Percentiles rank a stretch among this genome's conserved stretches.
Evolutionary conservation across 371 early-diverging fungal genomes (phyloP).

Genomic region (Gilbertella persicaria): DNA sequence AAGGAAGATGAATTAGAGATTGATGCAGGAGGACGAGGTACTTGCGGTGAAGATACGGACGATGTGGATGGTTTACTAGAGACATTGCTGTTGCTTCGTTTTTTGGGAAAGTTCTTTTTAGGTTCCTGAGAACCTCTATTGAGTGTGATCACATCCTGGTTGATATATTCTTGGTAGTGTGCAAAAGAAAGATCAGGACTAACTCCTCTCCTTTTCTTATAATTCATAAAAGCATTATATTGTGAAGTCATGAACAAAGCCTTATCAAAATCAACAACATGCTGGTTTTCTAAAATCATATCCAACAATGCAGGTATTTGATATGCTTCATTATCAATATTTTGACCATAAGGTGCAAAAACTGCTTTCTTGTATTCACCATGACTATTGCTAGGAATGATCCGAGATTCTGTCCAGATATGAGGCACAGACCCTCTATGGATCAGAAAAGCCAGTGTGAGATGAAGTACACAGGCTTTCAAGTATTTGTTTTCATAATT

Average conservation of each 20-base stretch:
- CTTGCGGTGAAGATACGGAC: not conserved
- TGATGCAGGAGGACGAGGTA: not conserved
- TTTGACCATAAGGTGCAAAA: conserved; percentile 1
- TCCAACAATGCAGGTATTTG: conserved; percentile 23
- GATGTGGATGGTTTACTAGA: no score
- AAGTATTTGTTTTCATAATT: conserved; percentile 44
- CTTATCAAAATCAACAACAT: conserved; percentile 18
- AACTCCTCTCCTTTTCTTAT: not conserved
- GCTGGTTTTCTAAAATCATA: conserved; percentile 16
- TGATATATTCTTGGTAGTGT: conserved; percentile 2
- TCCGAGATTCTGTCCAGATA: conserved; percentile 33
- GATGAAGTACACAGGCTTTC: conserved; percentile 34
- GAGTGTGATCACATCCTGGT: conserved; percentile 1
- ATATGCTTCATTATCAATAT: conserved; percentile 3
- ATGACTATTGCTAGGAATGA: conserved; percentile 19
- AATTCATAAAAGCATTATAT: not conserved
- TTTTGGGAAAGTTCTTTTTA: conserved; percentile 11
- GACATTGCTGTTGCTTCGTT: no score
- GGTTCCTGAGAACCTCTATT: conserved; percentile 19
- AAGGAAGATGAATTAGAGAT: no score
- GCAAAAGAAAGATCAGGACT: not conserved
- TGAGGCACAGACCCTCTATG: conserved; percentile 40
- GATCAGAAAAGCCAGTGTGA: conserved; percentile 25
- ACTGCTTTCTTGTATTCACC: conserved; percentile 14
- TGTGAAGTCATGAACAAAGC: conserved; percentile 6